Evolutionary conservation across 23 red algal species (phyloP).

Genomic region (Gracilariopsis chorda): DNA sequence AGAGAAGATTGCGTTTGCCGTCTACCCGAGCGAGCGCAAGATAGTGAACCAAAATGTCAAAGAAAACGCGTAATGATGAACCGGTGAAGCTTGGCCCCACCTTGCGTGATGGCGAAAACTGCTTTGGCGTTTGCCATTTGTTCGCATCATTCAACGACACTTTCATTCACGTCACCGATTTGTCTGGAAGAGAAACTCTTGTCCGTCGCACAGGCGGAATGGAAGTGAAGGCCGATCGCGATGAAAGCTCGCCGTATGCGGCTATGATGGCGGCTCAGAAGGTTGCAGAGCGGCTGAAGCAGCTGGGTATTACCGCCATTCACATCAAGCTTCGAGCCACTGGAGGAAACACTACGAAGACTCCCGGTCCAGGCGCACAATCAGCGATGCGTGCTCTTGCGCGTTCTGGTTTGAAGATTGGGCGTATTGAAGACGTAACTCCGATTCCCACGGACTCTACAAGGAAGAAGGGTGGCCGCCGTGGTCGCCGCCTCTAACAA

Average conservation of each 20-base stretch:
- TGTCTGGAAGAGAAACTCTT: conserved; percentile 95
- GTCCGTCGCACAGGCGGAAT: conserved; percentile 98
- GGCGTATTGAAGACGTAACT: conserved; percentile 97
- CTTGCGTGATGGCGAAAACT: conserved; percentile 89
- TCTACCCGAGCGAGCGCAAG: conserved; percentile 47
- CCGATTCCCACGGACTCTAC: conserved; percentile 98
- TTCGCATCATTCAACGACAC: conserved; percentile 99
- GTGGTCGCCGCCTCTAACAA: conserved; percentile 87
- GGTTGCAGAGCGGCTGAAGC: conserved; percentile 94
- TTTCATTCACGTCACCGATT: conserved; percentile 99
- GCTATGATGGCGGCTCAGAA: conserved; percentile 99
- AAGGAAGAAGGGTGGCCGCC: conserved; percentile 96
- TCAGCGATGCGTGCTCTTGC: conserved; percentile 97
- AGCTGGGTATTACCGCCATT: conserved; percentile 96
- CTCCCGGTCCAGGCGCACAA: conserved; percentile 91
- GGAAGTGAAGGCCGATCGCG: conserved; percentile 99
- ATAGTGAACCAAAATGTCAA: conserved; percentile 46
- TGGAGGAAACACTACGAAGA: conserved; percentile 90
- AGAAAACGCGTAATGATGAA: conserved; percentile 61
- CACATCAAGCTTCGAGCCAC: conserved; percentile 99
- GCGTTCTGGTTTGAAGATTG: conserved; percentile 97
- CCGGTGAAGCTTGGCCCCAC: conserved; percentile 75
- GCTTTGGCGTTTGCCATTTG: conserved; percentile 94
- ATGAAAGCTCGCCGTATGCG: conserved; percentile 98
- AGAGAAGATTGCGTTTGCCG: conserved; percentile 84